phyloP scores from a whole-genome alignment of 2,329 filamentous ascomycete species.

The Aurifilum marmelostoma region DNA sequence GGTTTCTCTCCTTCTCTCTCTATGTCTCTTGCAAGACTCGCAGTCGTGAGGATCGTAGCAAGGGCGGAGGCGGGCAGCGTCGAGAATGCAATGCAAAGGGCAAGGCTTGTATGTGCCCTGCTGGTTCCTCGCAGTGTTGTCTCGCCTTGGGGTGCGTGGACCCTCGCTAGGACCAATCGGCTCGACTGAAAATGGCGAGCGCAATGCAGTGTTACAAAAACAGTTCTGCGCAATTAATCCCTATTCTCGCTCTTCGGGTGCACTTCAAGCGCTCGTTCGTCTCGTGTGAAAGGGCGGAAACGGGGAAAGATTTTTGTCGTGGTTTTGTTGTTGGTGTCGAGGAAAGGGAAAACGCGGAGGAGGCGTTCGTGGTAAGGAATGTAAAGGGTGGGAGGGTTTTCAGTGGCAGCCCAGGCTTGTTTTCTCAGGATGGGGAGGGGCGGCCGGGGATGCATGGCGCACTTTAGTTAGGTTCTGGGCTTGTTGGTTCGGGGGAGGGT shows the following conservation, averaged over 20 bases:
- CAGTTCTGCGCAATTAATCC: background rate
- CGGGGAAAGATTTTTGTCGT: background rate
- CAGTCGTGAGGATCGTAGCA: background rate
- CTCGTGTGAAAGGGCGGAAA: background rate
- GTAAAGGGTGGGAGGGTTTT: slow-evolving; percentile 5
- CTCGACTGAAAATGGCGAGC: background rate
- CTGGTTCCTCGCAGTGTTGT: background rate
- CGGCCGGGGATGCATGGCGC: background rate
- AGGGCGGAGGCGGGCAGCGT: slow-evolving; percentile 9
- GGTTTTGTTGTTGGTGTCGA: slow-evolving; percentile 5
- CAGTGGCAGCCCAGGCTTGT: background rate
- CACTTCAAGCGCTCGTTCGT: background rate
- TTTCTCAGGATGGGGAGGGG: background rate
- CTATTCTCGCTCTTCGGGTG: background rate
- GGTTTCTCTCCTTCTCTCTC: no score
- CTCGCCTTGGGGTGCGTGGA: background rate
- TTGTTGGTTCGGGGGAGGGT: background rate
- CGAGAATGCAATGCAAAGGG: slow-evolving; percentile 5
- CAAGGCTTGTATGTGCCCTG: background rate
- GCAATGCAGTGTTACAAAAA: background rate
- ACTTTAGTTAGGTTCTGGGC: slow-evolving; percentile 1
- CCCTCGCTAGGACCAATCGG: background rate
- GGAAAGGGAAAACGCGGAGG: slow-evolving; percentile 3
- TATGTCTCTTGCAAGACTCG: background rate
- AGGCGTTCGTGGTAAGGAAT: slow-evolving; percentile 15